Conservation (phyloP, 2,329 filamentous ascomycete species). For the Aspergillus pseudoglaucus region DNA sequence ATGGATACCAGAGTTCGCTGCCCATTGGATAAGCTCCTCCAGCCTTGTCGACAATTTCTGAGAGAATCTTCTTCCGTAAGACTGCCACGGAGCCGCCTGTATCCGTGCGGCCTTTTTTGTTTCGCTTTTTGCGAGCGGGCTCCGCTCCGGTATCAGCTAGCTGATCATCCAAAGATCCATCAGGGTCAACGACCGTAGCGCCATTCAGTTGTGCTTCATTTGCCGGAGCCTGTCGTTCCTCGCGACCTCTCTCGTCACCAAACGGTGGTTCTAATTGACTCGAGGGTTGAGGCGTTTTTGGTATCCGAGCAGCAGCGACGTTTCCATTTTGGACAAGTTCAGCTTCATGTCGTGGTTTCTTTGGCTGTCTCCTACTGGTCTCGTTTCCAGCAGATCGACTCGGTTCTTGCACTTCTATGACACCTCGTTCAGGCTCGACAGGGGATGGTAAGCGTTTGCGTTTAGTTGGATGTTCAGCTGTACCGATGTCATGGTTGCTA, state of each 20-base stretch:
- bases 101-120: slow-evolving; percentile 13
- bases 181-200: not conserved
- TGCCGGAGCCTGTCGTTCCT: too few species aligned
- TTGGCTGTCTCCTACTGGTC: not conserved
- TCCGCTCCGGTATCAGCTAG: too few species aligned
- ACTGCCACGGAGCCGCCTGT: slow-evolving; percentile 40
- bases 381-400: not conserved
- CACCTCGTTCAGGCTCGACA: not conserved
- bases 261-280: not conserved
- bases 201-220: not conserved
- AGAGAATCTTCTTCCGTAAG: slow-evolving; percentile 45
- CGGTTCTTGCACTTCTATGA: not conserved
- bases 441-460: not conserved
- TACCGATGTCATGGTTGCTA: not conserved
- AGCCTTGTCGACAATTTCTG: slow-evolving; percentile 49
- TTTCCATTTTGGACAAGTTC: not conserved
- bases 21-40: slow-evolving; percentile 52
- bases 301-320: not conserved
- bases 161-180: too few species aligned
- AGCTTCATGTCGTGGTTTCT: not conserved
- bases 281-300: not conserved
- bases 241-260: not conserved
- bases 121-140: not conserved
- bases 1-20: slow-evolving; percentile 50
- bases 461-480: not conserved